Evolutionary conservation across 345 rosid genomes (phyloP), one percentile per base, ranked within the genome.

Genomic region (Ceriops tagal): DNA sequence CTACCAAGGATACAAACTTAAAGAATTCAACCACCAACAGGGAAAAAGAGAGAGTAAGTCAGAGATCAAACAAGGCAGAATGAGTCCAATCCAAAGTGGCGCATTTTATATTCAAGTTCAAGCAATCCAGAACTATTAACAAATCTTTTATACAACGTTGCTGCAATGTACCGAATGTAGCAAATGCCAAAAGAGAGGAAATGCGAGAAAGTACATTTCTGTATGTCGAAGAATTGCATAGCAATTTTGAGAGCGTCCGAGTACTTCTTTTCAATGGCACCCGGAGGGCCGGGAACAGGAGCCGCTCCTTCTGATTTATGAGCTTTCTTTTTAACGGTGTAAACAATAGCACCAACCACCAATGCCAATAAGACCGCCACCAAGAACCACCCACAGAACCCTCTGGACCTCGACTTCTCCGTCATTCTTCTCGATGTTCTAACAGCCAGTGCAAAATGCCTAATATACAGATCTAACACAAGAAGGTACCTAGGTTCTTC

Each of bases 211-310:
- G 22, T 82, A 96, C 98, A 87, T 85, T 90, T 96, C 73, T 96
- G 96, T 43, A 96, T 75, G 73, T 96, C 96, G 81, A 96, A 83
- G 90, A 95, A 95, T 64, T 95, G 89, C 80, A 87, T 68, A 30
- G 99, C 89, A 35, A 83, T 21, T 51, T 88, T 85, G 75, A 96
- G 97, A 65, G 99, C 96, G 19, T 85, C 87, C 21, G 84, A 75
- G 77, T 95, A 95, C 77, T 90, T 88, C 79, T 82, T 85, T 37
- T 87, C 90, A 32, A 88, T 72, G 37, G 96, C 90, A 22, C 98
- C 98, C 5, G 97, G 98, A 30, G 96, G 93, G 1, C 93, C 96
- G 0, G 97, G 96, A n/a, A 86, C 90, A 0, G 93, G 92, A 68
- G 72, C 83, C 1, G 82, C 43, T 34, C 62, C 83, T 18, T 68